Evolutionary conservation across 495 filamentous ascomycete species (phyloP).

Genomic region (Neurospora sublineolata): DNA sequence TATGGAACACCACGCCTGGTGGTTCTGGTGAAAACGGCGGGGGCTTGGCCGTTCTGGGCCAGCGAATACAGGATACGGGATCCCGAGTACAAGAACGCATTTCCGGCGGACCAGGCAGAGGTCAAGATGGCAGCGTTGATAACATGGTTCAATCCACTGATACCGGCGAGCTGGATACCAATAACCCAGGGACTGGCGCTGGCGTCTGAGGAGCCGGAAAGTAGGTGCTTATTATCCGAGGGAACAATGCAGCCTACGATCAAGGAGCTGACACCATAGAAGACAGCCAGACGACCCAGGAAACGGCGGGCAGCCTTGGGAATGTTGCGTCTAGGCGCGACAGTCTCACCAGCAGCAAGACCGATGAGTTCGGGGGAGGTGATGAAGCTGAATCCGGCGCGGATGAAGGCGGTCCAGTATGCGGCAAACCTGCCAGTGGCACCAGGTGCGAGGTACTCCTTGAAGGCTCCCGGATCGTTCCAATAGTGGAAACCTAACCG

Average conservation of each 20-base stretch:
- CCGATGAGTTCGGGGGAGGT: slow-evolving; percentile 40
- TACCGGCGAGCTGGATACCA: slow-evolving; percentile 34
- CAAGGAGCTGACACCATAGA: slow-evolving; percentile 61
- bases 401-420: slow-evolving; percentile 36
- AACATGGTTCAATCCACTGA: slow-evolving; percentile 32
- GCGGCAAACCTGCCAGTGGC: slow-evolving; percentile 36
- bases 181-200: slow-evolving; percentile 51
- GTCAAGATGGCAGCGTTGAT: slow-evolving; percentile 41
- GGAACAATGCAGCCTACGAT: slow-evolving; percentile 59
- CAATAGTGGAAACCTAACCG: slow-evolving; percentile 56
- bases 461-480: slow-evolving; percentile 61
- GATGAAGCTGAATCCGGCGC: slow-evolving; percentile 39
- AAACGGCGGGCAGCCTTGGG: slow-evolving; percentile 63
- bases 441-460: slow-evolving; percentile 42
- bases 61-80: slow-evolving; percentile 65
- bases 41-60: slow-evolving; percentile 52
- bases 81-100: slow-evolving; percentile 74
- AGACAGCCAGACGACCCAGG: slow-evolving; percentile 56
- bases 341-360: slow-evolving; percentile 65
- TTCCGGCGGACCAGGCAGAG: slow-evolving; percentile 47
- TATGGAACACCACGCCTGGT: slow-evolving; percentile 50
- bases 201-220: slow-evolving; percentile 43
- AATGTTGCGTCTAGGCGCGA: slow-evolving; percentile 63
- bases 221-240: slow-evolving; percentile 41
- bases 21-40: slow-evolving; percentile 41